These are phyloP conservation scores for Fraxinus greggii DNA, from an alignment of 305 asterid genomes.

Conservation along the genomic window DNA sequence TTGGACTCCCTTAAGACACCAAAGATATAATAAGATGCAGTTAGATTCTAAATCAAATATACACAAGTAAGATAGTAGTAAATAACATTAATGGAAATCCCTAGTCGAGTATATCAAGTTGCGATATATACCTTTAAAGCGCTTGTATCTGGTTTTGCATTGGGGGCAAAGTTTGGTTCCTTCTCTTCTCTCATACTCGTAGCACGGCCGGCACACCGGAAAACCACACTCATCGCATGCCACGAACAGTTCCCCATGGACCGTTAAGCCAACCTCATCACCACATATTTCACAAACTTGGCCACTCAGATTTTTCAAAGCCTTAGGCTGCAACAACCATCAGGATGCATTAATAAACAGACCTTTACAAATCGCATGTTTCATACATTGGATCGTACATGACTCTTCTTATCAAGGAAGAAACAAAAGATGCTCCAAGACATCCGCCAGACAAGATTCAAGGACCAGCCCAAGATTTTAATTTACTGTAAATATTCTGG, in stretches of 20 bases:
- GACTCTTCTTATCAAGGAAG: too few relatives aligned
- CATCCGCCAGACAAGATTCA: too few relatives aligned
- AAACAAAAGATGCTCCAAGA: too few relatives aligned
- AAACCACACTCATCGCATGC: constrained; percentile 98
- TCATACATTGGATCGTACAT: background rate
- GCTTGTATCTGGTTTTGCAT: constrained; percentile 92
- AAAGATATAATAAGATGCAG: background rate
- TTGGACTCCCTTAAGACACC: constrained; percentile 68
- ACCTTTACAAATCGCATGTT: background rate
- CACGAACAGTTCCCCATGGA: constrained; percentile 86
- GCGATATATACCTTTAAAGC: constrained; percentile 65
- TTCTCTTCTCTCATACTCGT: constrained; percentile 95
- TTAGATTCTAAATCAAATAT: background rate
- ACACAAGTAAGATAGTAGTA: background rate
- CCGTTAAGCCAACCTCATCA: constrained; percentile 81
- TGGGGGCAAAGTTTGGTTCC: constrained; percentile 94
- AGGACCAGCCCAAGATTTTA: too few relatives aligned
- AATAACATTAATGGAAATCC: background rate
- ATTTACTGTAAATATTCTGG: too few relatives aligned
- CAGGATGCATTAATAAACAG: background rate
- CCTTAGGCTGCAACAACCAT: constrained; percentile 65
- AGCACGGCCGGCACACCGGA: constrained; percentile 95
- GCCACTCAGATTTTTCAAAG: constrained; percentile 84
- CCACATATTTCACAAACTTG: constrained; percentile 98
- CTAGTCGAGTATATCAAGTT: background rate